Evolutionary conservation across 2,329 filamentous ascomycete species (phyloP), one percentile per base, ranked within the genome.

Genomic region (Mycosphaerelloides madeirae): DNA sequence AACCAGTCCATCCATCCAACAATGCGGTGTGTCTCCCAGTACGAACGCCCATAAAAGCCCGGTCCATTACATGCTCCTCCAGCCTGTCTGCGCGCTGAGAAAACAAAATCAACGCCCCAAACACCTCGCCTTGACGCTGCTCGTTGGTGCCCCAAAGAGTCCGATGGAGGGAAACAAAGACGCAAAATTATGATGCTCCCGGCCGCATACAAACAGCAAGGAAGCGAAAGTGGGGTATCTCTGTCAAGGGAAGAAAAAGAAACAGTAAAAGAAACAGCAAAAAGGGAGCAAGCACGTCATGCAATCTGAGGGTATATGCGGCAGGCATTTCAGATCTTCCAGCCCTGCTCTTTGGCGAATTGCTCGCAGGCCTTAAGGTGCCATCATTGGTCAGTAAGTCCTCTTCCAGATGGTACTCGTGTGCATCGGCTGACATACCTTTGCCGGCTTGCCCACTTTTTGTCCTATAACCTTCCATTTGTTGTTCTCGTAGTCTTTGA

Each of bases 381-480:
- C 42, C 41, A 47, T 38, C n/a, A 34, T 29, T 9, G 22, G 22
- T 18, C 13, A 11, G 29, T 48, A 15, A 29, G 35, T 12, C 19
- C 12, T 38, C 11, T 13, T 13, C 35, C 33, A 34, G 28, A 37
- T 2, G 2, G 11, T 7, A n/a, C 29, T 8, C 28, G 2, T 31
- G 15, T 2, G 11, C 7, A 29, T 9, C 11, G 31, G 13, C 22
- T 33, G 9, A 62, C 70, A 52, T 66, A 88, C 85, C 82, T 98
- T 98, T 57, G 93, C 93, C 38, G 93, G 93, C 71, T 98, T 98
- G 62, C 90, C 89, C 58, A 98, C 88, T 69, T 97, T 97, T 66
- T 87, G 84, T 29, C 93, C 93, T 63, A 97, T 97, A 19, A 84
- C 82, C 71, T 97, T 97, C 93, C 93, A 98, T 67, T 97, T 97